Conservation (phyloP, 805 yeast species). For the Pichia deserticola region DNA sequence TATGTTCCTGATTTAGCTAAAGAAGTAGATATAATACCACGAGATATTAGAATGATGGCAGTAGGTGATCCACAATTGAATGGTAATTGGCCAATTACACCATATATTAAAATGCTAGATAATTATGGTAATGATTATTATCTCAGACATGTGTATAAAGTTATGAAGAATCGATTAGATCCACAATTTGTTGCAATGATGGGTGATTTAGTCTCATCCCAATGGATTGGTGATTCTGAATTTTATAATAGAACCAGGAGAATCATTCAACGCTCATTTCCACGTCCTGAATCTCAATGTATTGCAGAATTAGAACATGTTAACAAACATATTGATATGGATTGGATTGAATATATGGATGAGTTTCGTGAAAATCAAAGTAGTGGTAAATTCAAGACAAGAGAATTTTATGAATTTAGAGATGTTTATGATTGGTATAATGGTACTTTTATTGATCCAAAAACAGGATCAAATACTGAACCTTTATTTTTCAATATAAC, state of each 20-base stretch:
- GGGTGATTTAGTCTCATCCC: conserved; percentile 91
- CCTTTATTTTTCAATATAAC: conserved; percentile 77
- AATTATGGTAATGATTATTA: conserved; percentile 86
- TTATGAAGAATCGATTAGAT: conserved; percentile 52
- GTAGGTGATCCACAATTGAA: conserved; percentile 97
- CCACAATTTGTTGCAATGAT: conserved; percentile 84
- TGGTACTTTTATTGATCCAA: conserved; percentile 5
- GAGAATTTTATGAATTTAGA: conserved; percentile 39
- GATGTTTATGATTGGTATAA: conserved; percentile 63
- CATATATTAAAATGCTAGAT: conserved; percentile 68
- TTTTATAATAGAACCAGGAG: conserved; percentile 74
- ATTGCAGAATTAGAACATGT: conserved; percentile 41
- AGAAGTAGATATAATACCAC: conserved; percentile 6
- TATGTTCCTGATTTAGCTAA: conserved; percentile 19
- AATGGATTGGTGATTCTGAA: conserved; percentile 89
- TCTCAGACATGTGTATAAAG: conserved; percentile 71
- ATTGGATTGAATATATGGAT: conserved; percentile 43
- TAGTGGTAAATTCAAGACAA: conserved; percentile 25
- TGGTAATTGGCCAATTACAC: conserved; percentile 71
- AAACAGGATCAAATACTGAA: conserved; percentile 31
- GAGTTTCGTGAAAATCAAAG: conserved; percentile 24
- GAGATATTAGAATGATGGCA: conserved; percentile 56
- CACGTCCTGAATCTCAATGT: conserved; percentile 47
- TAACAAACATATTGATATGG: conserved; percentile 43
- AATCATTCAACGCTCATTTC: conserved; percentile 62